Evolutionary conservation across 2,329 filamentous ascomycete genomes (phyloP).

Genomic region (Ophiosphaerella korrae): DNA sequence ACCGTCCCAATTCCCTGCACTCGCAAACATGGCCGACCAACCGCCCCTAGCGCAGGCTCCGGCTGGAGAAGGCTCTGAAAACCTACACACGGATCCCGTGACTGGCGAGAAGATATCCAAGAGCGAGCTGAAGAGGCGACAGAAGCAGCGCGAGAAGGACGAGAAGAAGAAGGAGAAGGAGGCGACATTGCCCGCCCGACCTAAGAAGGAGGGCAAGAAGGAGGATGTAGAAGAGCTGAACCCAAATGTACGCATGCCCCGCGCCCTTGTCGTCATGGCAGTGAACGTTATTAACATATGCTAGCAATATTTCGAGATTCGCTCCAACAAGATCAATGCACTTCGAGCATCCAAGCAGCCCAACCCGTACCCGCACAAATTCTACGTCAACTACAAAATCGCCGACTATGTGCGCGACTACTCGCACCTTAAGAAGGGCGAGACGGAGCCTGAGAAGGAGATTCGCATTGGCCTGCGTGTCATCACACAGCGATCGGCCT

Average conservation of each 20-base stretch:
- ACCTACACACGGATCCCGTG: conserved; percentile 86
- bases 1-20: conserved; percentile 7
- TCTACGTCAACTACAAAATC: conserved; percentile 83
- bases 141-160: conserved; percentile 93
- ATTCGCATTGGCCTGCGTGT: conserved; percentile 84
- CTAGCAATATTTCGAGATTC: conserved; percentile 95
- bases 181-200: conserved; percentile 66
- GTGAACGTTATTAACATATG: conserved; percentile 15
- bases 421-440: conserved; percentile 83
- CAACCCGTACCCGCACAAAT: conserved; percentile 89
- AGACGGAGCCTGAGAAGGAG: conserved; percentile 74
- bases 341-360: conserved; percentile 74
- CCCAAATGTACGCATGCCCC: conserved; percentile 64
- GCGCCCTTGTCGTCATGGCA: not conserved
- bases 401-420: conserved; percentile 80
- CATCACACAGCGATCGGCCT: conserved; percentile 56
- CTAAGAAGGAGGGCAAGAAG: conserved; percentile 66
- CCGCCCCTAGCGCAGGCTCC: conserved; percentile 32
- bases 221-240: conserved; percentile 73
- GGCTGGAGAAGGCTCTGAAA: conserved; percentile 47
- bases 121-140: conserved; percentile 80
- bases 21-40: conserved; percentile 41
- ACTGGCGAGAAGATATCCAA: conserved; percentile 79
- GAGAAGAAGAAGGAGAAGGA: conserved; percentile 85
- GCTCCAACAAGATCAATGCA: conserved; percentile 79